Conservation (phyloP, 164 flowering plant species). For the Nymphaea thermarum region DNA sequence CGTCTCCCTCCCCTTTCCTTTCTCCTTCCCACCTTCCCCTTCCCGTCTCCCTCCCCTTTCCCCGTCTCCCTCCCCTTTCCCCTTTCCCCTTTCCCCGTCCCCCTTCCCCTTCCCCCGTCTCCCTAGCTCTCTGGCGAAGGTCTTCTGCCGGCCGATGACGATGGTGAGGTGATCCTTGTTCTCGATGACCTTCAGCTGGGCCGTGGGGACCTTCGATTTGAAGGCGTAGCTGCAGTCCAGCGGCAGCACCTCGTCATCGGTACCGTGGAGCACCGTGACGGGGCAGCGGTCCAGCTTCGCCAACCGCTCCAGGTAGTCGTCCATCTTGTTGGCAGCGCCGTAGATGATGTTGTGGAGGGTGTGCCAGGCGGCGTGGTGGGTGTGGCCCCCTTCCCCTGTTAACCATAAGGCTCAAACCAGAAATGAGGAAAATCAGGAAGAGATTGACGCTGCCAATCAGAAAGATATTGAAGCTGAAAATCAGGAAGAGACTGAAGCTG, state of each 20-base stretch:
- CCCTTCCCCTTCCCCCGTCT: too few species aligned
- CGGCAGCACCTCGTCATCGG: slow-evolving; percentile 71
- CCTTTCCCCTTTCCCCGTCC: too few species aligned
- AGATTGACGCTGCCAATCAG: too few species aligned
- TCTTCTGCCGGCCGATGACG: slow-evolving; percentile 71
- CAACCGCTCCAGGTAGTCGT: slow-evolving; percentile 50
- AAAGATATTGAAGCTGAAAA: too few species aligned
- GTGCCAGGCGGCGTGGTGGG: slow-evolving; percentile 98
- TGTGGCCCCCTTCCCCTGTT: too few species aligned
- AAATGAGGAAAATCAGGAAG: too few species aligned
- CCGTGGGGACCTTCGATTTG: slow-evolving; percentile 48
- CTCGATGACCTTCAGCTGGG: slow-evolving; percentile 50
- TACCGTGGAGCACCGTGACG: slow-evolving; percentile 67
- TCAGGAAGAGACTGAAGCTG: too few species aligned
- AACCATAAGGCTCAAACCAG: too few species aligned
- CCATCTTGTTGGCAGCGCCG: slow-evolving; percentile 69
- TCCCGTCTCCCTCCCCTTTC: too few species aligned
- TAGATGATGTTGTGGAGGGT: slow-evolving; percentile 94
- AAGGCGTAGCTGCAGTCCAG: slow-evolving; percentile 71
- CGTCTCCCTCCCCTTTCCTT: too few species aligned
- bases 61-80: too few species aligned
- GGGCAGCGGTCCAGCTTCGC: slow-evolving; percentile 28
- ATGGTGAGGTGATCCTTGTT: slow-evolving; percentile 84
- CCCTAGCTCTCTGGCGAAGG: slow-evolving; percentile 85
- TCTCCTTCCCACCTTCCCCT: too few species aligned